A percentile compares a stretch with the other conserved stretches of the same genome.
These are phyloP conservation scores for Ilex asprella DNA, from an alignment of 257 asterid species.

Conservation along the genomic window DNA sequence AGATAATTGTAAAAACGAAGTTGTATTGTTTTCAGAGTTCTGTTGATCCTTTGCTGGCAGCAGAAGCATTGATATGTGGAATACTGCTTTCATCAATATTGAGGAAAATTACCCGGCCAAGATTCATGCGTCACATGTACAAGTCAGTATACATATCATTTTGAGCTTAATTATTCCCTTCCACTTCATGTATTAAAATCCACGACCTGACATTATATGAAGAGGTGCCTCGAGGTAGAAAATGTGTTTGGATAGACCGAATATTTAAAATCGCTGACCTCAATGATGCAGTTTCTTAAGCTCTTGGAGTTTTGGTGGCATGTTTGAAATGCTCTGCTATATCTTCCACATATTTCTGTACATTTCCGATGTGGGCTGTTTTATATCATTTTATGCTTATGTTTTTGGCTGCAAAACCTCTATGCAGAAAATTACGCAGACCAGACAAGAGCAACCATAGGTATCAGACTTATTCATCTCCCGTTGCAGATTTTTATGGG, in stretches of 20 bases:
- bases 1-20: neutral
- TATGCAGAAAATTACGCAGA: slow-evolving; percentile 45
- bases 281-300: no score
- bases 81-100: slow-evolving; percentile 40
- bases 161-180: neutral
- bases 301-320: no score
- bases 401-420: slow-evolving; percentile 8
- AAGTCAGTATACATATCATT: slow-evolving; percentile 36
- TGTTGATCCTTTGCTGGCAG: slow-evolving; percentile 62
- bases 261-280: no score
- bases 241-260: no score
- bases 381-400: neutral
- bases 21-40: slow-evolving; percentile 54
- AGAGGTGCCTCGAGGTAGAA: neutral
- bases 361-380: neutral
- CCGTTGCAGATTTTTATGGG: slow-evolving; percentile 18
- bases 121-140: slow-evolving; percentile 38
- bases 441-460: slow-evolving; percentile 23
- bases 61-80: slow-evolving; percentile 57
- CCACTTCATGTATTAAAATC: neutral
- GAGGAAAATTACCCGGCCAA: slow-evolving; percentile 34
- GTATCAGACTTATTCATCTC: slow-evolving; percentile 29
- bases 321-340: no score
- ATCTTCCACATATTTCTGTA: no score
- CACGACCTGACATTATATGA: neutral